Evolutionary conservation across 208 protist genomes (phyloP).

Genomic region (Leishmania gerbilli): DNA sequence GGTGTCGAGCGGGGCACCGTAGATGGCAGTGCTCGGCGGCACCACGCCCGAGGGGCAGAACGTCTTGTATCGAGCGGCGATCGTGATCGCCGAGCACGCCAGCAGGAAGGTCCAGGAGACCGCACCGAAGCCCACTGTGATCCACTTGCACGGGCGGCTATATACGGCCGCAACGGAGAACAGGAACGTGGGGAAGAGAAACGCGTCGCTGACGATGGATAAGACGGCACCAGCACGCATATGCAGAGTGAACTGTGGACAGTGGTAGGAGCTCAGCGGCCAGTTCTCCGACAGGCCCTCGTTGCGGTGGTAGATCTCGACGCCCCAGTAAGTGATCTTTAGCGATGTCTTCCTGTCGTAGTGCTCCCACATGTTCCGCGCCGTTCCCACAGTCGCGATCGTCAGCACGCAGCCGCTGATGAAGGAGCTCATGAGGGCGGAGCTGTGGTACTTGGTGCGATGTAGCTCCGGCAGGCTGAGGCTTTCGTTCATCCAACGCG

Average conservation of each 20-base stretch:
- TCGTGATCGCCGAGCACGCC: conserved; percentile 44
- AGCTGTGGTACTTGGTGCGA: conserved; percentile 10
- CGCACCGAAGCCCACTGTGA: conserved; percentile 29
- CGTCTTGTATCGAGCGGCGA: conserved; percentile 42
- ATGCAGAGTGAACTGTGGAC: conserved; percentile 29
- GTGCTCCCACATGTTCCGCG: conserved; percentile 48
- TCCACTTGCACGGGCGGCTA: conserved; percentile 36
- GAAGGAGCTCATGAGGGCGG: conserved; percentile 21
- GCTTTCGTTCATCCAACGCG: conserved; percentile 35
- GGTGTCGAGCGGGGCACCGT: conserved; percentile 20
- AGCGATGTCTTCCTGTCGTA: conserved; percentile 36
- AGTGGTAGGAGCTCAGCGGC: conserved; percentile 39
- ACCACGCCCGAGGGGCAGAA: conserved; percentile 34
- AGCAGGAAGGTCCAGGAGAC: conserved; percentile 39
- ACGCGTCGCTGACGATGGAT: conserved; percentile 43
- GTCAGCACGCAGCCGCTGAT: conserved; percentile 25
- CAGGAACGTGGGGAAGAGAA: conserved; percentile 41
- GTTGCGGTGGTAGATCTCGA: conserved; percentile 39
- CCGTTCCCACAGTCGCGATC: conserved; percentile 43
- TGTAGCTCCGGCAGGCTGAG: conserved; percentile 32
- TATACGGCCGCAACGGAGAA: conserved; percentile 45
- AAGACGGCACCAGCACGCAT: conserved; percentile 40
- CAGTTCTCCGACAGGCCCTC: conserved; percentile 38
- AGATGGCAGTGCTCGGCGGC: not conserved
- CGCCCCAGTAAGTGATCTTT: conserved; percentile 52